Conservation (phyloP, 345 rosid species). For the Hibiscus mutabilis region DNA sequence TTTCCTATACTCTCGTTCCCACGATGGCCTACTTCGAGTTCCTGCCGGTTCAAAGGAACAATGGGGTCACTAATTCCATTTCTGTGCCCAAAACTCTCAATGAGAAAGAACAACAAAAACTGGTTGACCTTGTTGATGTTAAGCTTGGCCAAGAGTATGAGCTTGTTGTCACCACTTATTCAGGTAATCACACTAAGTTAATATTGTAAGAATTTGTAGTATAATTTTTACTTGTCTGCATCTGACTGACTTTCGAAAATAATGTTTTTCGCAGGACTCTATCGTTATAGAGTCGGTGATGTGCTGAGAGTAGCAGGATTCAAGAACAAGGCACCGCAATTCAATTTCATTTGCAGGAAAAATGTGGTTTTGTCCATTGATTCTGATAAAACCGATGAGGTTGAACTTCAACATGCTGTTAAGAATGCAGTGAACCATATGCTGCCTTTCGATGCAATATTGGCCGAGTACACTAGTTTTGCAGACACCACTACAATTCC, state of each 20-base stretch:
- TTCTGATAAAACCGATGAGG: constrained; percentile 93
- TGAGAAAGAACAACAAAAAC: constrained; percentile 72
- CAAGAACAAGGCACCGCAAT: constrained; percentile 93
- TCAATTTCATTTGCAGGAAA: constrained; percentile 90
- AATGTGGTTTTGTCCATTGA: constrained; percentile 89
- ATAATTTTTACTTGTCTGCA: neutral
- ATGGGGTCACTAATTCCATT: constrained; percentile 53
- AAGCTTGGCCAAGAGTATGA: constrained; percentile 91
- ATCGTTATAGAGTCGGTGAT: constrained; percentile 93
- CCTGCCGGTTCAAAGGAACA: constrained; percentile 68
- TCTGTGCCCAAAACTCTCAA: constrained; percentile 61
- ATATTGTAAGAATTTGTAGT: neutral
- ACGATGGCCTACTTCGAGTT: constrained; percentile 95
- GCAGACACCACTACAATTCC: constrained; percentile 73
- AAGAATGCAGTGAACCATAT: constrained; percentile 80
- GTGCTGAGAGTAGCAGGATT: constrained; percentile 89
- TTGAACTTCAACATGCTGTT: constrained; percentile 86
- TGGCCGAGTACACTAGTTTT: constrained; percentile 84
- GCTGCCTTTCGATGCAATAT: constrained; percentile 61
- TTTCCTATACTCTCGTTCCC: constrained; percentile 82
- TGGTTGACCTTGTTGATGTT: constrained; percentile 91
- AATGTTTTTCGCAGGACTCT: constrained; percentile 45
- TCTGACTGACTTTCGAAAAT: neutral
- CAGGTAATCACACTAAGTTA: constrained; percentile 40
- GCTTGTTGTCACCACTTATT: constrained; percentile 96